Evolutionary conservation across 2,329 filamentous ascomycete species (phyloP), one percentile per base, ranked within the genome.

Genomic region (Chaetomiaceae sp.): DNA sequence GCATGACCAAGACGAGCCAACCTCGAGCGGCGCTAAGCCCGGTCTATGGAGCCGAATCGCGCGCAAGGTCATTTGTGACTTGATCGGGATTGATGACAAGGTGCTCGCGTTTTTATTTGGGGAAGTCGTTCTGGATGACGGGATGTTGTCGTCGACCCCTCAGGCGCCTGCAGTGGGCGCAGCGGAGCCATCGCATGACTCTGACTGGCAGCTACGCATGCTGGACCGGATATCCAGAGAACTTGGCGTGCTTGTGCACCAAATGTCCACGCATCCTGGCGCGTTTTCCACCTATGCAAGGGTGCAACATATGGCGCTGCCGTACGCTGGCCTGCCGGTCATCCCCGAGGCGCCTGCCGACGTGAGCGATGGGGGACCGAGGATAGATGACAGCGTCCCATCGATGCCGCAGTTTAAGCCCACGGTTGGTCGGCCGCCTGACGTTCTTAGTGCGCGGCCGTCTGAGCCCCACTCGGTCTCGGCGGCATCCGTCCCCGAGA

Each of bases 71-170:
- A 90, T 99, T 61, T 82, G 85, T 48, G 90, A 96, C 65, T 73
- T 99, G 38, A 87, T 97, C 66, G 92, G 92, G 8, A 87, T 99
- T 51, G 91, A 97, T 62, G 90, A 96, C 58, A 81, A 82, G 45
- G 75, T 94, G 18, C 78, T 99, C 8, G 88, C 88, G 0, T 84
- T 96, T 45, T 84, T 99, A 8, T 86, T 97, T 51, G 94, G 94
- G 11, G 90, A 96, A 67, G 75, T 81, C 2, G 71, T 95, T 21
- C 83, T 85, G 2, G 73, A 72, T 23, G 72, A 75, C 25, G 58
- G 78, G 33, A 70, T 76, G 54, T 58, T 78, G 9, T 74, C 75
- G 10, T 68, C 73, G 9, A 79, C 74, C 21, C 74, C 77, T 11
- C 74, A 72, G 52, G 73, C 73, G 42, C 73, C 74, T 11, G 63